A percentile compares a stretch with the other conserved stretches of the same genome.
Conservation (phyloP, 805 yeast species). For the Barnettozyma salicaria region DNA sequence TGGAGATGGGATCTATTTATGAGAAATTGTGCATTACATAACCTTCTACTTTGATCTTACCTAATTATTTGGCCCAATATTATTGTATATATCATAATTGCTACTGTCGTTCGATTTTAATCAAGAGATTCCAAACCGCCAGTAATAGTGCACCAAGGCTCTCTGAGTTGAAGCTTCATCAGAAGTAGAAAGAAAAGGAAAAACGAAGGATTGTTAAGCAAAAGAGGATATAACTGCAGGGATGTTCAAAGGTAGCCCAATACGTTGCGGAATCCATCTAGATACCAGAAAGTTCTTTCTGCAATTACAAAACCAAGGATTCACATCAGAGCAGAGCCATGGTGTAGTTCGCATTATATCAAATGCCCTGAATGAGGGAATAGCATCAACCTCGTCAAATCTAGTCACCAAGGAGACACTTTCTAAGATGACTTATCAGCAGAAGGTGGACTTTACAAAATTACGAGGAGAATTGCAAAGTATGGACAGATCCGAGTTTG, state of each 20-base stretch:
- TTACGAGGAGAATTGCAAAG: slow-evolving; percentile 86
- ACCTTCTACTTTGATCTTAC: too few relatives aligned
- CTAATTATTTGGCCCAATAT: too few relatives aligned
- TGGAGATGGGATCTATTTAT: too few relatives aligned
- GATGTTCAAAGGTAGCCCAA: slow-evolving; percentile 3
- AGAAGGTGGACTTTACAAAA: slow-evolving; percentile 93
- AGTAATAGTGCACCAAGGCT: too few relatives aligned
- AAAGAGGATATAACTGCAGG: too few relatives aligned
- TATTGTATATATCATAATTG: too few relatives aligned
- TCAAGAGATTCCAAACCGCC: too few relatives aligned
- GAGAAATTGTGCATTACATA: too few relatives aligned
- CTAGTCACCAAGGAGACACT: slow-evolving; percentile 82
- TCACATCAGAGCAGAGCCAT: slow-evolving; percentile 69
- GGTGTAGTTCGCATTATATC: slow-evolving; percentile 70
- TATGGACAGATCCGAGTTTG: slow-evolving; percentile 80
- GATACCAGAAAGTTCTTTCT: slow-evolving; percentile 25
- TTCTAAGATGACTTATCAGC: slow-evolving; percentile 84
- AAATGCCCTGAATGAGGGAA: slow-evolving; percentile 74
- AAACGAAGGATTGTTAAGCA: too few relatives aligned
- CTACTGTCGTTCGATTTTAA: too few relatives aligned
- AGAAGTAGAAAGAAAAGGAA: too few relatives aligned
- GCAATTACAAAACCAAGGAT: slow-evolving; percentile 50
- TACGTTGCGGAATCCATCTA: slow-evolving; percentile 15
- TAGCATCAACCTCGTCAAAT: slow-evolving; percentile 64
- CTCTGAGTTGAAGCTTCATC: too few relatives aligned